Evolutionary conservation across 2,329 filamentous ascomycete species (phyloP), one percentile per base, ranked within the genome.

Genomic region (Apiospora koreana): DNA sequence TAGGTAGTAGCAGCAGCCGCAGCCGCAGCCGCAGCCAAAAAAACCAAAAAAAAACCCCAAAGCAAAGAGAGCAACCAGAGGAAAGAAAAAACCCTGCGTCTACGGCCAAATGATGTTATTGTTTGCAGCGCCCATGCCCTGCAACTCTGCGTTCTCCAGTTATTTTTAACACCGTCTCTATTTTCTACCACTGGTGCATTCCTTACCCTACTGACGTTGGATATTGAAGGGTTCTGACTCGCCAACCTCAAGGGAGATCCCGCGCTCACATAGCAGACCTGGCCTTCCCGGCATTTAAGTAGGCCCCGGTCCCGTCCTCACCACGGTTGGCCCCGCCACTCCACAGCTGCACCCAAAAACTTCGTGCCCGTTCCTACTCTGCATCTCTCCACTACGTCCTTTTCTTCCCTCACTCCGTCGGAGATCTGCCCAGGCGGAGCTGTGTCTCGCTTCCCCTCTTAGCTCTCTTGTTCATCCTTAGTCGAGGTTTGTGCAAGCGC

Each of bases 201-300:
- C 69, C 35, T 50, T 58, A 46, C 62, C 18, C 14, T 31, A 66
- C 64, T 68, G 66, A 68, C 66, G 45, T 68, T 45, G 43, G 66
- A 28, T 38, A 50, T 43, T 69, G 67, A 68, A 70, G 62, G 62
- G 68, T 35, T 64, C 71, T 71, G 62, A 46, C 66, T 58, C 68
- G 66, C 67, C 45, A 64, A 58, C 43, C 62, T 66, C 70, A 69
- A 72, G 71, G 71, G 71, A 70, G 65, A 71, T 72, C 71, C 71
- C 71, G 71, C 68, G 67, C 68, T 35, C 70, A 35, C 45, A 71
- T 71, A 70, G 68, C 48, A 64, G 46, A 66, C 68, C 70, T 42
- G 67, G 68, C 46, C 69, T 66, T 62, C 68, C 66, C 68, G 69
- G 68, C 67, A 69, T 68, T 70, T 70, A 46, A 69, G 28, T 38